Percentiles rank a stretch among this genome's conserved stretches.
phyloP scores from a whole-genome alignment of 2,329 filamentous ascomycete genomes.

The Cordyceps tenuipes region DNA sequence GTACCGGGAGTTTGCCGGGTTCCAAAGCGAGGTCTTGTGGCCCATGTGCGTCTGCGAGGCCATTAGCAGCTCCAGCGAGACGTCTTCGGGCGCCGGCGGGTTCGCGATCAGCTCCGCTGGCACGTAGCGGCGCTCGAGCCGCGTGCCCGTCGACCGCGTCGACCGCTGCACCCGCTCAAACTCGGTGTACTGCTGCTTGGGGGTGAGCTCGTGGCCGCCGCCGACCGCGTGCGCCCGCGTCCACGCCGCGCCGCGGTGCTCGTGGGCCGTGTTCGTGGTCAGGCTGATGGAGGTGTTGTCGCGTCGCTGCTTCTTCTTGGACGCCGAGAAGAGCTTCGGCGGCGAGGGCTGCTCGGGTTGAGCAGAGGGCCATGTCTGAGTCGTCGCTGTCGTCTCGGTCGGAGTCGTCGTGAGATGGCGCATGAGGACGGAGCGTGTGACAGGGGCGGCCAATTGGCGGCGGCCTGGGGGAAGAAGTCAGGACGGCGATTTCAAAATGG shows the following conservation, averaged over 20 bases:
- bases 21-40: conserved; percentile 86
- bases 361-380: conserved; percentile 17
- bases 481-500: conserved; percentile 8
- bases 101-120: conserved; percentile 59
- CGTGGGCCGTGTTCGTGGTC: conserved; percentile 19
- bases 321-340: conserved; percentile 18
- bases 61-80: conserved; percentile 86
- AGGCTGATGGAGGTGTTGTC: conserved; percentile 27
- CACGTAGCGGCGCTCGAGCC: conserved; percentile 48
- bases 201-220: conserved; percentile 25
- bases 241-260: conserved; percentile 14
- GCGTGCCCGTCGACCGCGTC: conserved; percentile 41
- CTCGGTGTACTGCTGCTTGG: conserved; percentile 31
- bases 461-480: conserved; percentile 34
- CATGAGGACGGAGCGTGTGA: conserved; percentile 26
- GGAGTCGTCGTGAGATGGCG: conserved; percentile 25
- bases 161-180: conserved; percentile 31
- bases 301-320: conserved; percentile 26
- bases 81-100: conserved; percentile 68
- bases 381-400: conserved; percentile 9
- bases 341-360: conserved; percentile 14
- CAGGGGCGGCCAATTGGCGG: conserved; percentile 39
- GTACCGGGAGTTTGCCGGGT: conserved; percentile 86
- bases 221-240: conserved; percentile 27
- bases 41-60: conserved; percentile 83